A percentile compares a stretch with the other conserved stretches of the same genome.
Conservation (phyloP, 2,329 filamentous ascomycete genomes). For the Metarhizium anisopliae region DNA sequence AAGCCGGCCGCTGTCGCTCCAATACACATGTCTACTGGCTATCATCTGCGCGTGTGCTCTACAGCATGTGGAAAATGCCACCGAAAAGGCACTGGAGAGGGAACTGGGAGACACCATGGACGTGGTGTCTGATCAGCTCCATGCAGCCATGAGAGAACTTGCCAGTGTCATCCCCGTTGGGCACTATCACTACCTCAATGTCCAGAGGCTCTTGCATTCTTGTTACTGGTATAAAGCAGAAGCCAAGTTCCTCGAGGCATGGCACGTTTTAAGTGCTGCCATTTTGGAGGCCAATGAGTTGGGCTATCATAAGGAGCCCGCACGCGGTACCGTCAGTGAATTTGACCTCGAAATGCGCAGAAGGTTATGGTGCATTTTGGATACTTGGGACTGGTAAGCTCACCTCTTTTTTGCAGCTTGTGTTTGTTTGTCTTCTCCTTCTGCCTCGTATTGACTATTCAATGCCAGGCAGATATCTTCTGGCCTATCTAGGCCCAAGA, state of each 20-base stretch:
- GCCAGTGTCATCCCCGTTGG: conserved; percentile 17
- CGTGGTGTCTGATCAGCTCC: conserved; percentile 15
- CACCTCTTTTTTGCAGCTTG: too few species aligned
- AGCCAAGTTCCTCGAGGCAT: conserved; percentile 20
- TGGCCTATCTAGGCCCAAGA: conserved; percentile 19
- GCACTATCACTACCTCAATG: conserved; percentile 18
- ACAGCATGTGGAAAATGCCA: conserved; percentile 17
- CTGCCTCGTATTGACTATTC: not conserved
- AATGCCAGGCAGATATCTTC: conserved; percentile 22
- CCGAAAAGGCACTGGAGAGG: conserved; percentile 12
- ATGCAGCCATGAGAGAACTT: conserved; percentile 17
- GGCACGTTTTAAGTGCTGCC: conserved; percentile 22
- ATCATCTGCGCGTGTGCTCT: conserved; percentile 20
- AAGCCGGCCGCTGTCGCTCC: conserved; percentile 14
- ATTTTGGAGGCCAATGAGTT: conserved; percentile 21
- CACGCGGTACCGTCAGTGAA: conserved; percentile 11
- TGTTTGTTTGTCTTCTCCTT: not conserved
- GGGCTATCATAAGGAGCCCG: conserved; percentile 15
- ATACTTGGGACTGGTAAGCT: conserved; percentile 25
- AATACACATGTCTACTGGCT: conserved; percentile 20
- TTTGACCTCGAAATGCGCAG: conserved; percentile 23
- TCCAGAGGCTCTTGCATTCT: conserved; percentile 20
- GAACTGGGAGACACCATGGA: conserved; percentile 13
- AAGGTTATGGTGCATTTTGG: conserved; percentile 22
- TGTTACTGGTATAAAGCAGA: conserved; percentile 25